Evolutionary conservation across 2,329 filamentous ascomycete species (phyloP), one percentile per base, ranked within the genome.

Genomic region (Verticillium longisporum): DNA sequence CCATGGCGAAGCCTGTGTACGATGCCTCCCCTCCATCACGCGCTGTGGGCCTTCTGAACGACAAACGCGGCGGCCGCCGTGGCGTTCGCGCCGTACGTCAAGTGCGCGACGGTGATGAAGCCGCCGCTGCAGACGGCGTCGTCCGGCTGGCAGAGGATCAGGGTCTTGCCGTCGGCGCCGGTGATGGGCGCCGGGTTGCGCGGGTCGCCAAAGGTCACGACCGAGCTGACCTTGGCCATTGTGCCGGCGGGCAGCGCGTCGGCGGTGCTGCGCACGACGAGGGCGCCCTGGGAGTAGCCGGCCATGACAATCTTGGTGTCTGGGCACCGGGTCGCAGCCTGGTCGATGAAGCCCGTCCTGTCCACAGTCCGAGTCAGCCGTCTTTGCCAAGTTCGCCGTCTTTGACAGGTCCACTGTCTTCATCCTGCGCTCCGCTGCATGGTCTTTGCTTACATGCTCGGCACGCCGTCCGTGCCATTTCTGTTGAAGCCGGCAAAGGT

Each of bases 261-360:
- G 1, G 67, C 65, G 1, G 69, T 69, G 18, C 70, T 66, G 45
- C 70, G 70, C 6, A 70, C 64, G 10, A 68, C 68, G 31, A 68
- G 60, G 32, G 65, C 69, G n/a, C 68, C 70, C n/a, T 70, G 69
- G 1, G 69, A 71, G 64, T 69, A 69, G 31, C 70, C 69, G 31
- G 65, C 57, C 34, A 71, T 53, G 9, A 68, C 68, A 3, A 70
- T 56, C 55, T 68, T 66, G 18, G 68, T 64, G 14, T 63, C 50
- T 14, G 66, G 68, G 59, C 68, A 70, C 0, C 68, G 62, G 2
- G 66, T 65, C 33, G 70, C 66, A 1, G 75, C 73, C 21, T 73
- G 38, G 3, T 60, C 66, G 45, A 71, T 62, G 34, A 66, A 62
- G 5, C 72, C 65, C 41, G 77, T 75, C 71, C 78, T 76, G 59